phyloP scores from a whole-genome alignment of 768 basidiomycete genomes.

The Serendipita indica region DNA sequence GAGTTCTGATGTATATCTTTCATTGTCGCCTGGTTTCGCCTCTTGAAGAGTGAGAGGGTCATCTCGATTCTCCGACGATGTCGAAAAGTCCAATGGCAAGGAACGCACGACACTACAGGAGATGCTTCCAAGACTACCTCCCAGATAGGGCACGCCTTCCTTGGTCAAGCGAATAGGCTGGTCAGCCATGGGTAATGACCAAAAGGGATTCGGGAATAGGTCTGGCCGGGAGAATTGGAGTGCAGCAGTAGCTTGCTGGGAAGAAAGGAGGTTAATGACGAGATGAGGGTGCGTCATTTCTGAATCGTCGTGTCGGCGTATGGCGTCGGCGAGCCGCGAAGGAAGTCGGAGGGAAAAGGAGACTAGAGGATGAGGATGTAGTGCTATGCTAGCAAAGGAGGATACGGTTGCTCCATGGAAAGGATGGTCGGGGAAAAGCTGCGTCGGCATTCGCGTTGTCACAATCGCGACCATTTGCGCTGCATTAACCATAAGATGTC shows the following conservation, averaged over 20 bases:
- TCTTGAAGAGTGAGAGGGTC: too few relatives aligned
- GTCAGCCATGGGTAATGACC: too few relatives aligned
- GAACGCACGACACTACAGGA: slow-evolving; percentile 55
- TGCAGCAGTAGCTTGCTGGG: slow-evolving; percentile 46
- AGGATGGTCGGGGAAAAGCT: slow-evolving; percentile 9
- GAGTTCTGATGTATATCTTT: slow-evolving; percentile 41
- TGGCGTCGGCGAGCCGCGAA: slow-evolving; percentile 58
- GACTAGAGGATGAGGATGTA: slow-evolving; percentile 78
- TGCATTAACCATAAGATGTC: slow-evolving; percentile 25
- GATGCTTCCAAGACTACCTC: slow-evolving; percentile 50
- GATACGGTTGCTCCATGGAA: slow-evolving; percentile 90
- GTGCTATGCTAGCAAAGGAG: slow-evolving; percentile 80
- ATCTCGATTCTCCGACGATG: too few relatives aligned
- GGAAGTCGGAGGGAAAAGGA: slow-evolving; percentile 83
- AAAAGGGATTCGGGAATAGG: slow-evolving; percentile 46
- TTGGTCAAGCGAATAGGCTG: slow-evolving; percentile 27
- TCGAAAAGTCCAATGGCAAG: slow-evolving; percentile 45
- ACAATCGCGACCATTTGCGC: slow-evolving; percentile 81
- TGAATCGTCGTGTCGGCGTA: background rate
- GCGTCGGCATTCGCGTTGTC: slow-evolving; percentile 38
- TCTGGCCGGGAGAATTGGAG: slow-evolving; percentile 60
- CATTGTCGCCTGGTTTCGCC: slow-evolving; percentile 12
- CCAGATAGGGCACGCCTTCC: slow-evolving; percentile 46
- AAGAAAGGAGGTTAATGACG: slow-evolving; percentile 69
- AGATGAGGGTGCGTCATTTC: slow-evolving; percentile 32